Percentiles rank a stretch among this genome's conserved stretches.
These are phyloP conservation scores for Phanerochaete sordida DNA, from an alignment of 768 basidiomycete species.

Conservation along the genomic window DNA sequence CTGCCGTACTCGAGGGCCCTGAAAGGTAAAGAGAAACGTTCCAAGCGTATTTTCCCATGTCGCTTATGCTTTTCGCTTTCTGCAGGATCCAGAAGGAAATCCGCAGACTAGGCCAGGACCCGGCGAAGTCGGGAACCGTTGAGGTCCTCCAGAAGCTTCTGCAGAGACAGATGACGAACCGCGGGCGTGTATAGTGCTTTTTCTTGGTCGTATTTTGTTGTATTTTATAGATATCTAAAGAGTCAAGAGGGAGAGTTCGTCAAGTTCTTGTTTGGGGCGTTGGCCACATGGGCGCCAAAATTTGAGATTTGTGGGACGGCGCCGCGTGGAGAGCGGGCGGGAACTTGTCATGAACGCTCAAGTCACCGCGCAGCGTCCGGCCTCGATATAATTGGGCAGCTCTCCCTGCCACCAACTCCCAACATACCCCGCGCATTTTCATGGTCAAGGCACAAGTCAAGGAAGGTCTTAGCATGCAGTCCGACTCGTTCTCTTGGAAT, in stretches of 20 bases:
- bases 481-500: constrained; percentile 18
- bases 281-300: not conserved
- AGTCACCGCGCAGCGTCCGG: not conserved
- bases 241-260: too few relatives aligned
- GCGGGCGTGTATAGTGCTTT: not conserved
- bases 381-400: constrained; percentile 9
- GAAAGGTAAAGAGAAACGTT: constrained; percentile 40
- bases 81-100: constrained; percentile 43
- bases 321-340: not conserved
- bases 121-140: constrained; percentile 32
- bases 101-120: constrained; percentile 38
- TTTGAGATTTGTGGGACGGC: not conserved
- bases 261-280: not conserved
- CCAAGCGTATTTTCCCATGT: not conserved
- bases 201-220: too few relatives aligned
- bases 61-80: constrained; percentile 1
- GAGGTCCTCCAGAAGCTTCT: constrained; percentile 29
- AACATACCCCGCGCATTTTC: constrained; percentile 6
- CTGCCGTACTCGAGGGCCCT: constrained; percentile 48
- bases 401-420: constrained; percentile 6
- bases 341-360: constrained; percentile 11
- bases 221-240: too few relatives aligned
- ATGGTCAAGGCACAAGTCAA: constrained; percentile 25
- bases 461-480: constrained; percentile 20
- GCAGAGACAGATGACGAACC: not conserved